Conservation (phyloP, 228 moss, liverwort and hornwort species). For the Sphagnum magellanicum region DNA sequence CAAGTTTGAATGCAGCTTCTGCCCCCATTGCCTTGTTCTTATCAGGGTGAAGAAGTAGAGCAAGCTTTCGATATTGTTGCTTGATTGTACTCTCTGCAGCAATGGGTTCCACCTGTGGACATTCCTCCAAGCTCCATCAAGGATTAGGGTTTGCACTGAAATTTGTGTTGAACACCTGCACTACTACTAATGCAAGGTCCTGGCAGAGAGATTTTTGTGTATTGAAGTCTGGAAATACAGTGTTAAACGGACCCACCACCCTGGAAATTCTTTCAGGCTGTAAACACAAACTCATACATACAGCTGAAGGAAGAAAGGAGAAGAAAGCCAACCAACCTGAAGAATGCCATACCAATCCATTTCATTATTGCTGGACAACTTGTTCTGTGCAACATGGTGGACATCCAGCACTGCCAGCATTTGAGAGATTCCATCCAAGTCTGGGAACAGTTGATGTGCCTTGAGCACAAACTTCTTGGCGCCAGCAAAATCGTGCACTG, state of each 20-base stretch:
- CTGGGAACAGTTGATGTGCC: constrained; percentile 71
- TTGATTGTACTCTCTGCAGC: constrained; percentile 74
- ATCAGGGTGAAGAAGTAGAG: constrained; percentile 82
- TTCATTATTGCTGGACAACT: constrained; percentile 59
- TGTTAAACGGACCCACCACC: too few species aligned
- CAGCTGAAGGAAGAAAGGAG: background rate
- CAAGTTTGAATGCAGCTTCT: constrained; percentile 88
- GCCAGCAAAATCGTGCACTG: constrained; percentile 70
- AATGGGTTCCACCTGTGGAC: constrained; percentile 47
- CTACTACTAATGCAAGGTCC: too few species aligned
- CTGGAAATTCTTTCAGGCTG: too few species aligned
- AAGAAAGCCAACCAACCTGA: constrained; percentile 21
- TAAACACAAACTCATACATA: too few species aligned
- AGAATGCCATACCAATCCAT: constrained; percentile 90
- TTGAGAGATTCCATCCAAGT: constrained; percentile 63
- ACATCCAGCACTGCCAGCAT: constrained; percentile 82
- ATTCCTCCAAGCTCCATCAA: background rate
- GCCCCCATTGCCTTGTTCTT: constrained; percentile 87
- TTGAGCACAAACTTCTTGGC: constrained; percentile 78
- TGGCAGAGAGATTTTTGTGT: too few species aligned
- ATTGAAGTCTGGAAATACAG: too few species aligned
- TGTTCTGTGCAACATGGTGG: constrained; percentile 67
- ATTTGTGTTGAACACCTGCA: too few species aligned
- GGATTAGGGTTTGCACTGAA: too few species aligned
- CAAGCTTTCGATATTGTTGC: constrained; percentile 85